Evolutionary conservation across 2,329 filamentous ascomycete species (phyloP).

Genomic region (Xylariales sp.): DNA sequence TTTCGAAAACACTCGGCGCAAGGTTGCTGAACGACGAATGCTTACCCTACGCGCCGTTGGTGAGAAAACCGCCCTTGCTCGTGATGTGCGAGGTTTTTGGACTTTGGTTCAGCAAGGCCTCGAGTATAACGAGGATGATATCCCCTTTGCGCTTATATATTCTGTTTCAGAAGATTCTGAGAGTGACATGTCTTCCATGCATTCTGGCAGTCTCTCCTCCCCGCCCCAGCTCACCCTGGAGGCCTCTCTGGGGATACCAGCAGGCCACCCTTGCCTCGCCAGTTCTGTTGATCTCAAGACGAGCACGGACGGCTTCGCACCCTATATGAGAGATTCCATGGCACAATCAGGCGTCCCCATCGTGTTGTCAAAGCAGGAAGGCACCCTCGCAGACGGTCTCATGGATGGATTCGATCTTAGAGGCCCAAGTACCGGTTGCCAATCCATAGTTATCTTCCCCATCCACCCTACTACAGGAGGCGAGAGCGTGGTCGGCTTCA

Average conservation of each 20-base stretch:
- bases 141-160: conserved; percentile 74
- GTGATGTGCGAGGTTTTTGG: conserved; percentile 73
- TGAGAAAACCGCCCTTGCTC: conserved; percentile 68
- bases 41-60: conserved; percentile 73
- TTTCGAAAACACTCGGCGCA: conserved; percentile 76
- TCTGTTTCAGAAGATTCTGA: conserved; percentile 67
- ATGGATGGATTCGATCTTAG: conserved; percentile 65
- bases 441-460: conserved; percentile 70
- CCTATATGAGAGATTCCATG: conserved; percentile 74
- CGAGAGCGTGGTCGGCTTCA: conserved; percentile 70
- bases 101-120: conserved; percentile 63
- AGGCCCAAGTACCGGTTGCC: conserved; percentile 67
- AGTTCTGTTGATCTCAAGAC: conserved; percentile 63
- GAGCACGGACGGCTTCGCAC: conserved; percentile 69
- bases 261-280: conserved; percentile 57
- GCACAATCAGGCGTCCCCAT: conserved; percentile 59
- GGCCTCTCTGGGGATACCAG: conserved; percentile 64
- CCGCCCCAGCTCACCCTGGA: conserved; percentile 66
- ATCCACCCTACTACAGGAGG: conserved; percentile 70
- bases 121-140: conserved; percentile 69
- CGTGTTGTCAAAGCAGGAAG: conserved; percentile 62
- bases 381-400: conserved; percentile 59
- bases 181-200: conserved; percentile 67
- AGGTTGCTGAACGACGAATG: conserved; percentile 77
- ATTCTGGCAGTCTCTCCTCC: conserved; percentile 60